A percentile compares a stretch with the other conserved stretches of the same genome.
Evolutionary conservation across 2,329 filamentous ascomycete genomes (phyloP).

Genomic region (Fusarium duplospermum): DNA sequence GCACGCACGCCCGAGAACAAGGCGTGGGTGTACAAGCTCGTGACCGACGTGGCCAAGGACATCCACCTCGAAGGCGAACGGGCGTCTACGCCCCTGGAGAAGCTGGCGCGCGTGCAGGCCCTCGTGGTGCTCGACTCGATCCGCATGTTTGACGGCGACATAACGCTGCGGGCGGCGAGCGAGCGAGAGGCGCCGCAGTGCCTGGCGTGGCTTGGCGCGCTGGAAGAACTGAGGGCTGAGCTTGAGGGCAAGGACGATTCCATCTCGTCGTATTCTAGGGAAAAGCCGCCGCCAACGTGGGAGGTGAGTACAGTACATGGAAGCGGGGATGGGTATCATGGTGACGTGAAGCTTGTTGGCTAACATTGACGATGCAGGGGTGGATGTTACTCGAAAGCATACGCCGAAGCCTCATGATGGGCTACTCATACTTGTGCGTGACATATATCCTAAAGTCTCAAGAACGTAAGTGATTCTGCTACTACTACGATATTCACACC

Average conservation of each 20-base stretch:
- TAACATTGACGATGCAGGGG: slow-evolving; percentile 34
- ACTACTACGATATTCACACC: background rate
- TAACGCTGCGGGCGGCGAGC: slow-evolving; percentile 53
- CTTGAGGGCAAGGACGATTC: slow-evolving; percentile 46
- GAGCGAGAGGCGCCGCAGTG: slow-evolving; percentile 54
- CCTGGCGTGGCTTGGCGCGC: slow-evolving; percentile 51
- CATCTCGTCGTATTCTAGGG: slow-evolving; percentile 36
- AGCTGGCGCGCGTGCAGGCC: slow-evolving; percentile 58
- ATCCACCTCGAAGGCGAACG: slow-evolving; percentile 51
- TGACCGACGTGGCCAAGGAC: slow-evolving; percentile 52
- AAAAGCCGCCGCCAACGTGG: slow-evolving; percentile 55
- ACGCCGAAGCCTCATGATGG: slow-evolving; percentile 53
- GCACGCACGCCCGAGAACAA: slow-evolving; percentile 52
- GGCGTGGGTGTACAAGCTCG: slow-evolving; percentile 53
- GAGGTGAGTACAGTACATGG: slow-evolving; percentile 47
- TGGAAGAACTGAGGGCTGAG: slow-evolving; percentile 49
- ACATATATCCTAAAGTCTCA: slow-evolving; percentile 49
- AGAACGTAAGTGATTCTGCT: slow-evolving; percentile 42
- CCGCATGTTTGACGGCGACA: slow-evolving; percentile 58
- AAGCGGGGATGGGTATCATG: too few relatives aligned
- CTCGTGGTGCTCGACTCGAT: slow-evolving; percentile 56
- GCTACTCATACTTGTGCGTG: slow-evolving; percentile 49
- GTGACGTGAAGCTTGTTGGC: background rate
- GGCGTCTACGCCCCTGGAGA: slow-evolving; percentile 49
- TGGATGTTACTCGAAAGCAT: slow-evolving; percentile 59